phyloP scores from a whole-genome alignment of 257 asterid species.

The Penstemon davidsonii region DNA sequence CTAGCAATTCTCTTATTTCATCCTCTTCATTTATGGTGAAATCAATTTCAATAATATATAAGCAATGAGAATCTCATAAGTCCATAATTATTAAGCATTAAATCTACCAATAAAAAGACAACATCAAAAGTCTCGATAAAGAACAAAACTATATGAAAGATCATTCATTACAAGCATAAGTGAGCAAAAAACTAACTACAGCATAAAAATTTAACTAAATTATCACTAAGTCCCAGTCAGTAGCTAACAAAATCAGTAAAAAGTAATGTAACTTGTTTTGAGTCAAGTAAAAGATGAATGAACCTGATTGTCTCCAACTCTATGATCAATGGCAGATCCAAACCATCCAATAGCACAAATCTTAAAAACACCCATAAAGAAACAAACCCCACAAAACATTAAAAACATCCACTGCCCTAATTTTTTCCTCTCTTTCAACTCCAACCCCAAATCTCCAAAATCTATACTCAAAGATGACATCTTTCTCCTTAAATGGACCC shows the following conservation, averaged over 20 bases:
- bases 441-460: slow-evolving; percentile 71
- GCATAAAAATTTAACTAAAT: not conserved
- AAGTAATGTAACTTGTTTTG: not conserved
- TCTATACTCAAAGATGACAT: slow-evolving; percentile 66
- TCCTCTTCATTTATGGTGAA: slow-evolving; percentile 25
- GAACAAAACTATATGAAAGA: not conserved
- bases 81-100: too few species aligned
- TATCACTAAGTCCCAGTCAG: slow-evolving; percentile 16
- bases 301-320: slow-evolving; percentile 62
- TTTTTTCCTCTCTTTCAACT: slow-evolving; percentile 64
- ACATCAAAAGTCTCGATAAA: too few species aligned
- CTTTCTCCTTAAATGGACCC: slow-evolving; percentile 72
- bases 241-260: slow-evolving; percentile 2
- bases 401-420: slow-evolving; percentile 84
- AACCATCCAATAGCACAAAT: slow-evolving; percentile 93
- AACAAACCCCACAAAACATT: slow-evolving; percentile 73
- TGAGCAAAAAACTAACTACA: slow-evolving; percentile 7
- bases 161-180: not conserved
- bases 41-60: slow-evolving; percentile 20
- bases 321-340: slow-evolving; percentile 79
- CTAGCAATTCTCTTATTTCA: slow-evolving; percentile 2
- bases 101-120: not conserved
- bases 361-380: slow-evolving; percentile 78
- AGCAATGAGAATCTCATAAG: not conserved
- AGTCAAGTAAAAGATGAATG: not conserved